Percentiles rank a stretch among this genome's conserved stretches.
phyloP scores from a whole-genome alignment of 2,329 filamentous ascomycete genomes.

The Cladosporium sp. region DNA sequence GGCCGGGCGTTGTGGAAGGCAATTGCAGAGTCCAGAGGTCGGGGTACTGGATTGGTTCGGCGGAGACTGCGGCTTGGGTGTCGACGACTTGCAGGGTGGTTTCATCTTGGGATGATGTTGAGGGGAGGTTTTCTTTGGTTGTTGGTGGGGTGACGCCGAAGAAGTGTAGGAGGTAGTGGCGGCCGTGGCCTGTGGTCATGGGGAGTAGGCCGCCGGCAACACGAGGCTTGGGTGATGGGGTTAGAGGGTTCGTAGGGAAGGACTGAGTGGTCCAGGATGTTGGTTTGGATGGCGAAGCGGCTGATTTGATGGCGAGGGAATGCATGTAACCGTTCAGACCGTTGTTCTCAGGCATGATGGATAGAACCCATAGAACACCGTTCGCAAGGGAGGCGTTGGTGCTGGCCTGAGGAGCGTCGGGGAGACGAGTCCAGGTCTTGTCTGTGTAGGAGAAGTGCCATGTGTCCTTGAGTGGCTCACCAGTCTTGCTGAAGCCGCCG shows the following conservation, averaged over 20 bases:
- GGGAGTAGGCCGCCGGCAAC: constrained; percentile 42
- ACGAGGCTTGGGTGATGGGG: constrained; percentile 44
- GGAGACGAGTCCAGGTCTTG: constrained; percentile 31
- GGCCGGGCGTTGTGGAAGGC: constrained; percentile 36
- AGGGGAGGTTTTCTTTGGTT: constrained; percentile 18
- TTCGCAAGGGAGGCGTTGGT: constrained; percentile 40
- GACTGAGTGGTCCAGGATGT: constrained; percentile 41
- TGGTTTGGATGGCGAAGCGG: constrained; percentile 18
- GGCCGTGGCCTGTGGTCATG: constrained; percentile 45
- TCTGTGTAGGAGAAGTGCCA: constrained; percentile 33
- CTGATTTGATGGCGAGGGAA: constrained; percentile 26
- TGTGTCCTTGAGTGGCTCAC: constrained; percentile 31
- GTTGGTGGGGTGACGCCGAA: constrained; percentile 34
- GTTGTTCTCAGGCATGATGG: constrained; percentile 35
- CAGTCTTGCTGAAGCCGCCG: constrained; percentile 28
- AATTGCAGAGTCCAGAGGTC: constrained; percentile 50
- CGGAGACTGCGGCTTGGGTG: constrained; percentile 16
- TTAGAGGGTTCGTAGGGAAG: constrained; percentile 46
- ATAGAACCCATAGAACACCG: constrained; percentile 43
- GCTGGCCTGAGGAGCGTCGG: constrained; percentile 32
- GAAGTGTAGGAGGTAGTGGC: constrained; percentile 47
- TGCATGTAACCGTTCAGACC: constrained; percentile 31
- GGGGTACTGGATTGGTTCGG: constrained; percentile 33
- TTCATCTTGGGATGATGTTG: constrained; percentile 23
- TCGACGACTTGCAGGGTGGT: constrained; percentile 22